These are phyloP conservation scores for Fusarium stilboides DNA, from an alignment of 2,329 filamentous ascomycete species.

Conservation along the genomic window DNA sequence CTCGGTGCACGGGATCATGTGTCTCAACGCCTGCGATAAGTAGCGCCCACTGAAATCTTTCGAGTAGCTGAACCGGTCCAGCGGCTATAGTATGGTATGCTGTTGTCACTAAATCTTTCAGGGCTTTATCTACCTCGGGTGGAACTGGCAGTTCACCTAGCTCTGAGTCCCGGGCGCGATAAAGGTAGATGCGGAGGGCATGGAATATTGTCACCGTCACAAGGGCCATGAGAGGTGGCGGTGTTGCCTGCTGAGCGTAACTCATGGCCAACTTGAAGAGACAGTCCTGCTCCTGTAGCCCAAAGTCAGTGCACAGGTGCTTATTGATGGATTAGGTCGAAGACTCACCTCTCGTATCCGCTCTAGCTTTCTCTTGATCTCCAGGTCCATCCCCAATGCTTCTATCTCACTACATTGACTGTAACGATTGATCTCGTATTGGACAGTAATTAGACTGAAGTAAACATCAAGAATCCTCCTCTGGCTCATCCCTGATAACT, in stretches of 20 bases:
- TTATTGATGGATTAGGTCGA: too few species aligned
- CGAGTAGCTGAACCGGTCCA: slow-evolving; percentile 14
- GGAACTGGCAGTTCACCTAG: slow-evolving; percentile 7
- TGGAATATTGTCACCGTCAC: slow-evolving; percentile 11
- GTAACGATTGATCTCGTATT: slow-evolving; percentile 26
- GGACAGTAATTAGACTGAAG: slow-evolving; percentile 9
- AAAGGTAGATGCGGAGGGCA: slow-evolving; percentile 8
- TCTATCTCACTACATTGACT: background rate
- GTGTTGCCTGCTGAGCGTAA: background rate
- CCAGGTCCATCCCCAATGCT: background rate
- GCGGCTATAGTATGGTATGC: slow-evolving; percentile 16
- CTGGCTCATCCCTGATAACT: background rate
- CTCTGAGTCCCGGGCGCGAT: background rate
- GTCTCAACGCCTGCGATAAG: slow-evolving; percentile 41
- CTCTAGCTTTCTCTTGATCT: slow-evolving; percentile 8
- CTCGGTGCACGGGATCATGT: slow-evolving; percentile 34
- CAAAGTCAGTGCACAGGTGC: background rate
- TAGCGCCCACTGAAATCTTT: slow-evolving; percentile 23
- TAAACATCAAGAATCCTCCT: slow-evolving; percentile 5
- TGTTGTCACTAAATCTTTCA: slow-evolving; percentile 1
- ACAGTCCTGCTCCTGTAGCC: background rate
- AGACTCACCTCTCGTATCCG: slow-evolving; percentile 8
- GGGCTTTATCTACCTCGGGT: slow-evolving; percentile 1
- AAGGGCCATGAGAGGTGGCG: slow-evolving; percentile 8
- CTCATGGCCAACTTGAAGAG: background rate